Conservation (phyloP, 768 basidiomycete species). For the Psilocybe cyanescens region DNA sequence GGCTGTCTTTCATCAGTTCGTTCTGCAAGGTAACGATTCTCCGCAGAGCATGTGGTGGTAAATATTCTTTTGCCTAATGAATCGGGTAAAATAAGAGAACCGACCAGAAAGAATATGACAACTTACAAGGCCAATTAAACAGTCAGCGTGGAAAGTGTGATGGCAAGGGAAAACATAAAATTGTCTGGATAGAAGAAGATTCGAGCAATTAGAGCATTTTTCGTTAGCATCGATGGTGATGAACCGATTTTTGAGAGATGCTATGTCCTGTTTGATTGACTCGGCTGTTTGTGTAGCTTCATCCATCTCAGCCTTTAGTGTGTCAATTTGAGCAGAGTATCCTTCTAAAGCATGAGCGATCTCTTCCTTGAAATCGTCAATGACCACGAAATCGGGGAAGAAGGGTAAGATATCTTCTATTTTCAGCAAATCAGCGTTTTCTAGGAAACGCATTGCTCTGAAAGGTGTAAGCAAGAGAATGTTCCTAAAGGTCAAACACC, state of each 20-base stretch:
- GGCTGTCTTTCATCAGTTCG: slow-evolving; percentile 68
- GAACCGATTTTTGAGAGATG: slow-evolving; percentile 83
- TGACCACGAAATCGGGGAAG: slow-evolving; percentile 99
- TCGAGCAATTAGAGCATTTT: slow-evolving; percentile 81
- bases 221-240: slow-evolving; percentile 90
- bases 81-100: slow-evolving; percentile 10
- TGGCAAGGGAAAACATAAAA: slow-evolving; percentile 99
- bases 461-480: slow-evolving; percentile 3
- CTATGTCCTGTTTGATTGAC: slow-evolving; percentile 91
- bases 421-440: slow-evolving; percentile 92
- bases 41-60: slow-evolving; percentile 80
- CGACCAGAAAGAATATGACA: not conserved
- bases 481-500: slow-evolving; percentile 33
- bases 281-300: slow-evolving; percentile 93
- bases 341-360: slow-evolving; percentile 95
- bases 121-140: slow-evolving; percentile 90
- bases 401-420: slow-evolving; percentile 99
- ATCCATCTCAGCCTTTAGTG: slow-evolving; percentile 93
- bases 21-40: slow-evolving; percentile 86
- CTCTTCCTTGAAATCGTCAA: slow-evolving; percentile 99
- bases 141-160: slow-evolving; percentile 97
- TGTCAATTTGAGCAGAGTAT: slow-evolving; percentile 90
- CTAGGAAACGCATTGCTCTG: slow-evolving; percentile 97
- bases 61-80: slow-evolving; percentile 85
- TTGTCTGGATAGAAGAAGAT: slow-evolving; percentile 80